A percentile compares a stretch with the other conserved stretches of the same genome.
Evolutionary conservation across 768 basidiomycete species (phyloP).

Genomic region (Lentinula guzmanii): DNA sequence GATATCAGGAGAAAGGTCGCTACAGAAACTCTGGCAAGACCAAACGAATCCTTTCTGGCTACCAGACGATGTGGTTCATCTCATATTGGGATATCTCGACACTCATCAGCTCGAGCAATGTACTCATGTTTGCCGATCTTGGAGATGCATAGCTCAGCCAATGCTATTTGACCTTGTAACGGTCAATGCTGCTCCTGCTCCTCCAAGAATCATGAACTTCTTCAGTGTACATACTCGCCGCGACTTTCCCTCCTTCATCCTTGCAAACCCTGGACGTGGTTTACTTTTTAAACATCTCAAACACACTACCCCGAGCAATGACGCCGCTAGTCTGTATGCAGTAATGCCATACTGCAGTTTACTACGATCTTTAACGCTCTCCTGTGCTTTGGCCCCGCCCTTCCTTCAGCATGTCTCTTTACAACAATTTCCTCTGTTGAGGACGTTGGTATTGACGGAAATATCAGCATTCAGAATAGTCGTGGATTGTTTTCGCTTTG

Average conservation of each 20-base stretch:
- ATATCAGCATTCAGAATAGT: background rate
- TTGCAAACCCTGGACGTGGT: background rate
- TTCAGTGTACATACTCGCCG: background rate
- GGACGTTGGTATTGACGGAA: background rate
- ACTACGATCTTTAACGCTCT: background rate
- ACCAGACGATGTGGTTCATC: background rate
- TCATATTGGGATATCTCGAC: background rate
- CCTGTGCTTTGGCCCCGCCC: background rate
- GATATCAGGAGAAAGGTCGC: background rate
- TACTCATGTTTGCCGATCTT: background rate
- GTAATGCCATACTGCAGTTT: background rate
- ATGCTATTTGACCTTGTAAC: background rate
- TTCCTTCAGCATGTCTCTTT: background rate
- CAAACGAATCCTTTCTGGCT: background rate
- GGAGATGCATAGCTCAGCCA: background rate
- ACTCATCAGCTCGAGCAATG: background rate
- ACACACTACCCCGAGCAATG: background rate
- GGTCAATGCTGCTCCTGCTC: background rate
- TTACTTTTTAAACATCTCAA: constrained; percentile 2
- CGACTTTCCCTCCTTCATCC: background rate
- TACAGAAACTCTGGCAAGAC: background rate
- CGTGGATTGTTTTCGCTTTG: background rate
- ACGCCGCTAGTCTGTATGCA: background rate
- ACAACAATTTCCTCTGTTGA: background rate
- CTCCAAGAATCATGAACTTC: background rate